Conservation (phyloP, 2,329 filamentous ascomycete species). For the Fusarium beomiforme region DNA sequence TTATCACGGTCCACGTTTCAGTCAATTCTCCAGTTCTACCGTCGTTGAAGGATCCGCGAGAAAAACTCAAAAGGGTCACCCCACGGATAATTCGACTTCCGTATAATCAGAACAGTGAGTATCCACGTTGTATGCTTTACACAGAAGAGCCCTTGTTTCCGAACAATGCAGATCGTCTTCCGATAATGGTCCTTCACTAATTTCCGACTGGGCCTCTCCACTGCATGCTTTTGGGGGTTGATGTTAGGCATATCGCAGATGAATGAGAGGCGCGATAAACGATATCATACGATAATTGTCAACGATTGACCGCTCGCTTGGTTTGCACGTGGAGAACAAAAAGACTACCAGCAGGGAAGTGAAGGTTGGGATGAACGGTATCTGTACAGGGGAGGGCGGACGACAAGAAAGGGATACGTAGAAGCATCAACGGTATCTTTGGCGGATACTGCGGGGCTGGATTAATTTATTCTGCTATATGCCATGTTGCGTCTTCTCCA, state of each 20-base stretch:
- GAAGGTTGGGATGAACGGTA: slow-evolving; percentile 20
- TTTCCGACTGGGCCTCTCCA: slow-evolving; percentile 27
- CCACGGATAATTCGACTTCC: slow-evolving; percentile 28
- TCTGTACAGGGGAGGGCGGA: not conserved
- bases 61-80: not conserved
- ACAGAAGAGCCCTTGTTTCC: not conserved
- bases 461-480: not conserved
- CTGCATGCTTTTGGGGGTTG: not conserved
- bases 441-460: not conserved
- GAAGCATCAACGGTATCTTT: not conserved
- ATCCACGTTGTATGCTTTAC: not conserved
- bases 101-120: not conserved
- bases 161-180: slow-evolving; percentile 3
- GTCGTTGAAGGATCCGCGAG: not conserved
- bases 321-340: slow-evolving; percentile 23
- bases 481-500: not conserved
- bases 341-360: not conserved
- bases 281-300: slow-evolving; percentile 22
- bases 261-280: not conserved
- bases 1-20: not conserved
- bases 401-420: slow-evolving; percentile 8
- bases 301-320: slow-evolving; percentile 5
- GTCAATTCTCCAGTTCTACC: not conserved
- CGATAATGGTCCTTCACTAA: slow-evolving; percentile 30
- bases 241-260: not conserved